phyloP scores from a whole-genome alignment of 192 early-diverging fungal genomes.

The Spinellus fusiger region DNA sequence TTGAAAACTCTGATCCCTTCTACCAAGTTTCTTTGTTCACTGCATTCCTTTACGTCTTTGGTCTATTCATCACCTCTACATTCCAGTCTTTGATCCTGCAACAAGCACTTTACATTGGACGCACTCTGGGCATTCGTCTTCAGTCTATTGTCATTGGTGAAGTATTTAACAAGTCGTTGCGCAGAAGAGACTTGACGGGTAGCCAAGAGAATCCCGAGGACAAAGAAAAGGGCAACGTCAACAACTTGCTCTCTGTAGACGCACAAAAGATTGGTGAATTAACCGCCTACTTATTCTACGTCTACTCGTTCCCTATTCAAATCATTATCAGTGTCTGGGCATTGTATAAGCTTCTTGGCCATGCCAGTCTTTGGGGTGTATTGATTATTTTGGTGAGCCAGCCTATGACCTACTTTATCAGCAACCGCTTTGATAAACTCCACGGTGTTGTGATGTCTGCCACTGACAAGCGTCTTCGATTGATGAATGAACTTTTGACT shows the following conservation, averaged over 20 bases:
- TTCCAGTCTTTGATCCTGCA: slow-evolving; percentile 42
- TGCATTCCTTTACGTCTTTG: slow-evolving; percentile 56
- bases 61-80: slow-evolving; percentile 43
- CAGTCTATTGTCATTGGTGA: slow-evolving; percentile 39
- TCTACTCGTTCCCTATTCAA: slow-evolving; percentile 63
- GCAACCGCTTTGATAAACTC: slow-evolving; percentile 38
- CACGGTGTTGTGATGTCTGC: slow-evolving; percentile 49
- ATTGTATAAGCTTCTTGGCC: slow-evolving; percentile 75
- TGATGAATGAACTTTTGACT: slow-evolving; percentile 79
- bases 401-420: slow-evolving; percentile 48
- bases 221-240: slow-evolving; percentile 42
- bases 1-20: slow-evolving; percentile 24
- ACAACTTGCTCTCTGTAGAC: slow-evolving; percentile 61
- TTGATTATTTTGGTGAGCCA: slow-evolving; percentile 56
- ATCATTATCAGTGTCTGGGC: slow-evolving; percentile 60
- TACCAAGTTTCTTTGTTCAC: slow-evolving; percentile 16
- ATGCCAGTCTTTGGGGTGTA: slow-evolving; percentile 77
- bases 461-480: slow-evolving; percentile 74
- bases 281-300: slow-evolving; percentile 48
- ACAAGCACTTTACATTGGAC: slow-evolving; percentile 58
- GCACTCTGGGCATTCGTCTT: slow-evolving; percentile 54
- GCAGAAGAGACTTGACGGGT: slow-evolving; percentile 27
- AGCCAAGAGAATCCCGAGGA: neutral
- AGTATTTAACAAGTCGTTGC: slow-evolving; percentile 33
- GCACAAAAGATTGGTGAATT: slow-evolving; percentile 49